Evolutionary conservation across 225 moss, liverwort and hornwort genomes (phyloP).

Genomic region (Physcomitrellopsis africana): DNA sequence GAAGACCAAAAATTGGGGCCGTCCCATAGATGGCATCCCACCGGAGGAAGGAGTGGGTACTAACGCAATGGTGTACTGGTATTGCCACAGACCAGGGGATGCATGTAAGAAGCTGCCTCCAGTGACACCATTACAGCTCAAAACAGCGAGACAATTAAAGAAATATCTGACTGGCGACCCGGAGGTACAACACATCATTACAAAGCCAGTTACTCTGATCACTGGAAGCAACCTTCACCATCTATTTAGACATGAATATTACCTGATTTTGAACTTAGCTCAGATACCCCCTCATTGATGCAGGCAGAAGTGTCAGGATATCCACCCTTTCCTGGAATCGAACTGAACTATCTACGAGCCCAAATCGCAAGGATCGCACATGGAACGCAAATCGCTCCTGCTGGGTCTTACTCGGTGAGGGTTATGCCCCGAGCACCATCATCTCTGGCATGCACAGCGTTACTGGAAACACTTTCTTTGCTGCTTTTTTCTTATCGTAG

Average conservation of each 20-base stretch:
- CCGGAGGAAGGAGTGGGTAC: conserved; percentile 69
- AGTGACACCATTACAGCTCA: conserved; percentile 81
- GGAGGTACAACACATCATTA: conserved; percentile 43
- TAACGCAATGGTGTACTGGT: conserved; percentile 85
- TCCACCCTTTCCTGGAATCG: conserved; percentile 79
- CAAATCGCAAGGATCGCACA: conserved; percentile 82
- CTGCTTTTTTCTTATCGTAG: no score
- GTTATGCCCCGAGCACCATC: no score
- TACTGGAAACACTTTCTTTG: no score
- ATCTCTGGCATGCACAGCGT: no score
- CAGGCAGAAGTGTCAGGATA: conserved; percentile 88
- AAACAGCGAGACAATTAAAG: conserved; percentile 68
- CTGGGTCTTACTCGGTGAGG: conserved; percentile 60
- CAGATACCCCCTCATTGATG: background rate
- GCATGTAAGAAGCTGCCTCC: conserved; percentile 56
- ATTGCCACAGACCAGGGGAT: conserved; percentile 72
- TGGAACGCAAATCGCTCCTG: conserved; percentile 75
- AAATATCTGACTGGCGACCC: conserved; percentile 83
- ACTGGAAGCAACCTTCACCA: no score
- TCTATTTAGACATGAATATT: background rate
- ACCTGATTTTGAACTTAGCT: background rate
- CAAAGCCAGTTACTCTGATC: background rate
- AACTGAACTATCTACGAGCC: conserved; percentile 79
- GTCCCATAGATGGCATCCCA: conserved; percentile 72
- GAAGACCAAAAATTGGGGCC: conserved; percentile 51